Percentiles rank a stretch among this genome's conserved stretches.
Conservation (phyloP, 106 monocot genomes). For the Ottelia alismoides region DNA sequence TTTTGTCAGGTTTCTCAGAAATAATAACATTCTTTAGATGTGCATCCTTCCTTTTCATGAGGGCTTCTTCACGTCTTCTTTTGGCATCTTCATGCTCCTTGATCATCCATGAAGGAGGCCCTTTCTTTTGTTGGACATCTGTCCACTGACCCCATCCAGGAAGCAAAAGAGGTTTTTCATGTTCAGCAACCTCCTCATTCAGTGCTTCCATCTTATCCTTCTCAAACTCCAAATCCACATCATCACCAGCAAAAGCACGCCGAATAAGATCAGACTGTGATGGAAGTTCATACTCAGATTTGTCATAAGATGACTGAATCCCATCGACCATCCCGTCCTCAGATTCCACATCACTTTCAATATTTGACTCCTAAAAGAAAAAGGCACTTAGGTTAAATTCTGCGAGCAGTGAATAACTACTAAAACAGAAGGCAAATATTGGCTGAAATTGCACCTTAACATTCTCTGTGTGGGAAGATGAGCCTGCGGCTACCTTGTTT, state of each 20-base stretch:
- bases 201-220: conserved; percentile 65
- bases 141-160: conserved; percentile 99
- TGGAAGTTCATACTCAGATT: conserved; percentile 53
- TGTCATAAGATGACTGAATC: conserved; percentile 22
- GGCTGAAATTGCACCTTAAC: too few relatives aligned
- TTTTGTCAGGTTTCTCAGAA: conserved; percentile 76
- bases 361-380: too few relatives aligned
- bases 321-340: conserved; percentile 85
- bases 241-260: conserved; percentile 80
- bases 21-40: conserved; percentile 86
- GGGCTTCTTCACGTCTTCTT: conserved; percentile 73
- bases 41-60: conserved; percentile 87
- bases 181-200: conserved; percentile 85
- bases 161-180: conserved; percentile 79
- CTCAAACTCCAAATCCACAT: conserved; percentile 84
- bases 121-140: conserved; percentile 70
- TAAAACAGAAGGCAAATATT: too few relatives aligned
- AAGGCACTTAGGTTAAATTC: too few relatives aligned
- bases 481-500: too few relatives aligned
- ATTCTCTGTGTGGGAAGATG: too few relatives aligned
- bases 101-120: conserved; percentile 72
- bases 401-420: too few relatives aligned
- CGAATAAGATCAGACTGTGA: conserved; percentile 62
- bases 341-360: conserved; percentile 66
- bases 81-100: conserved; percentile 75